A percentile compares a stretch with the other conserved stretches of the same genome.
These are phyloP conservation scores for Chlorokybus atmophyticus DNA, from an alignment of 139 green algal genomes.

Conservation along the genomic window DNA sequence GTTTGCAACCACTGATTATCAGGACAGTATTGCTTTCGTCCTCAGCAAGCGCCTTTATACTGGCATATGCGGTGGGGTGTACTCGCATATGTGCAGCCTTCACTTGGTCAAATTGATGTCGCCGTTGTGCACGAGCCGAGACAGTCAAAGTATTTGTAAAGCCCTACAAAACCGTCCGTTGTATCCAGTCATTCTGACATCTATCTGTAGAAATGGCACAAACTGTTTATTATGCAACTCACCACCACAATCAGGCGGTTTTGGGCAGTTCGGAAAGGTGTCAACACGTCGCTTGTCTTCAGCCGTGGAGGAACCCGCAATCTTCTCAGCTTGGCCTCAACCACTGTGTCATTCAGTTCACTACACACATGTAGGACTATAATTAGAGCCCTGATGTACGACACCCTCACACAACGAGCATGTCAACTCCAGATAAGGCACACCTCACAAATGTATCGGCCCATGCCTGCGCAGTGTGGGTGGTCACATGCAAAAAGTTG, in stretches of 20 bases:
- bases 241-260: conserved; percentile 33
- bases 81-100: no score
- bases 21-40: conserved; percentile 57
- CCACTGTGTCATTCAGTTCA: conserved; percentile 96
- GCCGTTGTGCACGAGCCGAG: no score
- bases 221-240: conserved; percentile 5
- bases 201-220: no score
- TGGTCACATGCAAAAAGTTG: conserved; percentile 92
- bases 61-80: no score
- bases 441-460: conserved; percentile 92
- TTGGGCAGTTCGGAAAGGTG: conserved; percentile 12
- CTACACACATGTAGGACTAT: no score
- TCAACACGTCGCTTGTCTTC: neutral
- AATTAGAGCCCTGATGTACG: no score
- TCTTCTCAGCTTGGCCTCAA: conserved; percentile 84
- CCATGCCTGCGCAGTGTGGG: conserved; percentile 68
- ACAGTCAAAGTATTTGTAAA: no score
- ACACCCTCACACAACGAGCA: no score
- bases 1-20: conserved; percentile 64
- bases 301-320: conserved; percentile 64
- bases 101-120: no score
- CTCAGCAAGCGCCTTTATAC: conserved; percentile 1
- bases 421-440: no score
- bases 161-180: no score
- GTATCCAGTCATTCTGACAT: no score